Base-by-base conservation (phyloP, 2,329 filamentous ascomycete genomes). In the Balansia obtecta region DNA sequence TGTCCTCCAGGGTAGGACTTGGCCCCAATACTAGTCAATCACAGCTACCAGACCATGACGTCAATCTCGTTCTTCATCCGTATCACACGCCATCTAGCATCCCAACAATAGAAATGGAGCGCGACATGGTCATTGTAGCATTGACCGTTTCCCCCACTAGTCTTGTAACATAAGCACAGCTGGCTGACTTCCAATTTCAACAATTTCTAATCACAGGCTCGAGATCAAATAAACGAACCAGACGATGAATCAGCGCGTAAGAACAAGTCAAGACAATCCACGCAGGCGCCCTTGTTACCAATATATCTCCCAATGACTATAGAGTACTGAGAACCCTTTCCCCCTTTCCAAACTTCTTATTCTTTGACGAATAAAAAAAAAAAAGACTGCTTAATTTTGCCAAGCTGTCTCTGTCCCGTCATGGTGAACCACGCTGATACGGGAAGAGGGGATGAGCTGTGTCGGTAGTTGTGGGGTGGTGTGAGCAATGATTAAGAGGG, bases 201-300 rank as follows among this genome's bases (percentile, higher is more conserved):
- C n/a, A 48, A n/a, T 33, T 5, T 41, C 9, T 22, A n/a, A 37
- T 46, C 46, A 42, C 27, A 22, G 37, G 13, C 16, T 20, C 20
- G 33, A 20, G 8, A 22, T 8, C 12, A 43, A 27, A n/a, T n/a
- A 6, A 27, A 16, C 16, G 38, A 38, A 45, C 32, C 32, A 44
- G 6, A 27, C 22, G 22, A 45, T 12, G 41, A 11, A 44, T 20
- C 41, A 15, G 9, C 41, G 12, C 7, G 18, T 8, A 34, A 13
- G 5, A 22, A 37, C 11, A 20, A 3, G 30, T 18, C 12, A 18
- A 38, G 12, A n/a, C 18, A 45, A 32, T 34, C 11, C 38, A 39
- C 10, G 2, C 34, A 45, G 48, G 46, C 50, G 50, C 46, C 50
- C n/a, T 51, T 22, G 34, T 34, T 44, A 22, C 50, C 50, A 27